These are phyloP conservation scores for Stemphylium lycopersici DNA, from an alignment of 2,329 filamentous ascomycete species.

Conservation along the genomic window DNA sequence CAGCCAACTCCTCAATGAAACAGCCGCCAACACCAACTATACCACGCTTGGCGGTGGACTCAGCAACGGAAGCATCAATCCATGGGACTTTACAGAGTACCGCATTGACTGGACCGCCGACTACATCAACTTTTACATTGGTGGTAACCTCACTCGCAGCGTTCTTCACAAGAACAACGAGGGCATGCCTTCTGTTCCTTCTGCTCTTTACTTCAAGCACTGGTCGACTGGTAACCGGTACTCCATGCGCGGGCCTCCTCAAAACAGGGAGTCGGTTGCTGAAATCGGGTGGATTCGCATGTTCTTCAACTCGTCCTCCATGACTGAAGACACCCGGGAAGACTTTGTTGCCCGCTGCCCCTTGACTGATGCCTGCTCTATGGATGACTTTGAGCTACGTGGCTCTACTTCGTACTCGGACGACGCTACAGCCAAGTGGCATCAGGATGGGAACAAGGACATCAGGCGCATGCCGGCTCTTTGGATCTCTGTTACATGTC, in stretches of 20 bases:
- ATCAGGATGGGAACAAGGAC: conserved; percentile 31
- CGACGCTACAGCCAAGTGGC: conserved; percentile 36
- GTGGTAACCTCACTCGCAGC: conserved; percentile 44
- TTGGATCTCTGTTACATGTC: conserved; percentile 41
- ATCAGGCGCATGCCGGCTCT: conserved; percentile 40
- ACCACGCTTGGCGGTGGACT: conserved; percentile 43
- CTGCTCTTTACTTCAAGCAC: conserved; percentile 54
- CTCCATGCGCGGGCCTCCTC: conserved; percentile 55
- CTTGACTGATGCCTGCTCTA: conserved; percentile 39
- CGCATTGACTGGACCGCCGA: conserved; percentile 57
- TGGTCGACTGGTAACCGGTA: conserved; percentile 56
- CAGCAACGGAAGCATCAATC: conserved; percentile 41
- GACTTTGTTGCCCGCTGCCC: conserved; percentile 12
- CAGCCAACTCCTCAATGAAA: conserved; percentile 40
- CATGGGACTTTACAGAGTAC: conserved; percentile 55
- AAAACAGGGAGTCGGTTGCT: conserved; percentile 44
- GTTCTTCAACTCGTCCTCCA: conserved; percentile 58
- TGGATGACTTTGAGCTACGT: conserved; percentile 44
- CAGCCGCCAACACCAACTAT: conserved; percentile 45
- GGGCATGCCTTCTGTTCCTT: conserved; percentile 50
- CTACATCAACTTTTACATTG: conserved; percentile 53
- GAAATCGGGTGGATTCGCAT: conserved; percentile 55
- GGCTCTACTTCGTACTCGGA: conserved; percentile 36
- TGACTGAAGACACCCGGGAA: conserved; percentile 26
- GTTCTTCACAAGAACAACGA: conserved; percentile 42